These are phyloP conservation scores for Aspergillus kassunensis DNA, from an alignment of 495 filamentous ascomycete species.

Conservation along the genomic window DNA sequence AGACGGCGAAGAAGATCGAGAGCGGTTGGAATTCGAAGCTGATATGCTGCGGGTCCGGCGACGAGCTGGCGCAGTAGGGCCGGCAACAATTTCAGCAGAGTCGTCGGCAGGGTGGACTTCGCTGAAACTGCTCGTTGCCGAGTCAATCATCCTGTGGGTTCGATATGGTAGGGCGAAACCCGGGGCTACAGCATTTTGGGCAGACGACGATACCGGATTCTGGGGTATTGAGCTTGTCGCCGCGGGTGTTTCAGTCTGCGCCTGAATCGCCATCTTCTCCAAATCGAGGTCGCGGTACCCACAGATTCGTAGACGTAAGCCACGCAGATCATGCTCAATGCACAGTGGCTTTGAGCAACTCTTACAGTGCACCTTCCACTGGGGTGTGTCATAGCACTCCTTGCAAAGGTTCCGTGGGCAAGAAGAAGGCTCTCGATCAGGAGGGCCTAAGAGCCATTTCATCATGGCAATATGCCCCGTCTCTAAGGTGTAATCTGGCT, in stretches of 20 bases:
- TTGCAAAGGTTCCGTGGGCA: slow-evolving; percentile 58
- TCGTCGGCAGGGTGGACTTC: slow-evolving; percentile 33
- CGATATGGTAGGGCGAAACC: slow-evolving; percentile 34
- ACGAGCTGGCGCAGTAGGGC: slow-evolving; percentile 15
- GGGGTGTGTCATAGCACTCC: slow-evolving; percentile 53
- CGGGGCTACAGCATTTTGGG: background rate
- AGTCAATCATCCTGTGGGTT: slow-evolving; percentile 30
- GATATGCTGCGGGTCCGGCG: slow-evolving; percentile 31
- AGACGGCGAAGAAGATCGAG: slow-evolving; percentile 37
- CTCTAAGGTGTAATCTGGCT: slow-evolving; percentile 40
- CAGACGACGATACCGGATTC: slow-evolving; percentile 8
- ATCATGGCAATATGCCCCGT: slow-evolving; percentile 50
- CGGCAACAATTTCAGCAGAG: slow-evolving; percentile 19
- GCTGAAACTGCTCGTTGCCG: slow-evolving; percentile 40
- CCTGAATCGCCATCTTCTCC: slow-evolving; percentile 46
- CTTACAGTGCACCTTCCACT: slow-evolving; percentile 58
- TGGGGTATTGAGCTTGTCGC: slow-evolving; percentile 7
- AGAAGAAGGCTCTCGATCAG: slow-evolving; percentile 43
- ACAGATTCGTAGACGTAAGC: slow-evolving; percentile 55
- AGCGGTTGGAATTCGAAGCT: slow-evolving; percentile 39
- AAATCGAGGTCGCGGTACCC: slow-evolving; percentile 54
- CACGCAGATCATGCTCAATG: slow-evolving; percentile 61
- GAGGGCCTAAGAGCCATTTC: slow-evolving; percentile 45
- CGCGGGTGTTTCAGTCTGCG: slow-evolving; percentile 12
- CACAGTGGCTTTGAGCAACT: slow-evolving; percentile 55